These are phyloP conservation scores for Melanomma pulvis-pyrius DNA, from an alignment of 495 filamentous ascomycete genomes.

Conservation along the genomic window DNA sequence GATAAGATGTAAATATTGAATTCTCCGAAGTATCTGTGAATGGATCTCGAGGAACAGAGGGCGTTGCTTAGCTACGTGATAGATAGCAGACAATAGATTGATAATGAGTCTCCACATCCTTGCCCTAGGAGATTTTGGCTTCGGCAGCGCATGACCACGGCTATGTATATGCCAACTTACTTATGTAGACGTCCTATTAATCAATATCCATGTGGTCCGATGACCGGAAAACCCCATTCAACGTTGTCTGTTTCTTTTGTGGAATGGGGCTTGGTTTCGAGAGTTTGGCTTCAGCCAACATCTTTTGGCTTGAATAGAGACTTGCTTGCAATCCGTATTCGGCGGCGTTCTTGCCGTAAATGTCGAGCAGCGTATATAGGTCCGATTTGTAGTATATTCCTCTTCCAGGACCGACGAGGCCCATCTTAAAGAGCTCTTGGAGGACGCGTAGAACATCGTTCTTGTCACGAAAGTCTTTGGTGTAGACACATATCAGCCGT, in stretches of 20 bases:
- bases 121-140: too few species aligned
- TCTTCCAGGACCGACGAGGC: slow-evolving; percentile 53
- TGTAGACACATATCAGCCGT: slow-evolving; percentile 76
- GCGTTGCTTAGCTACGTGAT: too few species aligned
- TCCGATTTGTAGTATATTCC: slow-evolving; percentile 82
- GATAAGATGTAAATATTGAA: too few species aligned
- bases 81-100: too few species aligned
- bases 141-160: neutral
- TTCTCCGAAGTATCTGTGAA: too few species aligned
- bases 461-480: slow-evolving; percentile 67
- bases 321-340: slow-evolving; percentile 68
- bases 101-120: too few species aligned
- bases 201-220: slow-evolving; percentile 2
- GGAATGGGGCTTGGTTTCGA: neutral
- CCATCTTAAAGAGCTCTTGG: slow-evolving; percentile 59
- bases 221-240: neutral
- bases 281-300: slow-evolving; percentile 35
- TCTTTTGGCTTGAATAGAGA: slow-evolving; percentile 53
- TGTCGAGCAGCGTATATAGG: slow-evolving; percentile 72
- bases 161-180: neutral
- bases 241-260: slow-evolving; percentile 26
- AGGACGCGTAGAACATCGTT: slow-evolving; percentile 70
- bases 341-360: slow-evolving; percentile 60
- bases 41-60: too few species aligned
- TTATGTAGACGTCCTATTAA: neutral